Conservation (phyloP, 768 basidiomycete genomes). For the Leccinum fibrillosum region DNA sequence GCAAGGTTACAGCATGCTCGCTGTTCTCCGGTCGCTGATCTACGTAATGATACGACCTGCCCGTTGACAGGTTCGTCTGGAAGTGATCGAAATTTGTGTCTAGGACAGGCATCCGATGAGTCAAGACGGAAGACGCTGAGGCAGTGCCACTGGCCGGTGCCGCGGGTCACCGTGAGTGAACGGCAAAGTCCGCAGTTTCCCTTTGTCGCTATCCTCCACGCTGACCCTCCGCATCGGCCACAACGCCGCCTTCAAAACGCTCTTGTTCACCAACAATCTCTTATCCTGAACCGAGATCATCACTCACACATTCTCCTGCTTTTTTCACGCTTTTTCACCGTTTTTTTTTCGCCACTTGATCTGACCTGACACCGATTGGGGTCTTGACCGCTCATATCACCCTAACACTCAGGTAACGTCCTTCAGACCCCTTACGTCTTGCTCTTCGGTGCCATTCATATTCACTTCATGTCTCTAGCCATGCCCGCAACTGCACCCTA, state of each 20-base stretch:
- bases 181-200: conserved; percentile 29
- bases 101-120: conserved; percentile 1
- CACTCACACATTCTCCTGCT: not conserved
- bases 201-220: conserved; percentile 30
- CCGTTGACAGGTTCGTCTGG: conserved; percentile 51
- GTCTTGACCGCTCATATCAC: conserved; percentile 26
- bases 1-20: conserved; percentile 43
- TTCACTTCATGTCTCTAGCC: conserved; percentile 13
- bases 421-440: conserved; percentile 21
- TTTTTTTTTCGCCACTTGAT: conserved; percentile 24
- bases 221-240: conserved; percentile 15
- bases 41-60: conserved; percentile 66
- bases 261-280: conserved; percentile 1
- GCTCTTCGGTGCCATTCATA: conserved; percentile 15
- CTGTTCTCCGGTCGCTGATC: conserved; percentile 57
- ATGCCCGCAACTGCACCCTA: conserved; percentile 48
- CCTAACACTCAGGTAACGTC: conserved; percentile 35
- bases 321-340: conserved; percentile 20
- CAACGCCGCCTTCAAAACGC: conserved; percentile 6
- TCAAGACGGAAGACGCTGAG: not conserved
- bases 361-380: conserved; percentile 19
- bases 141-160: conserved; percentile 26
- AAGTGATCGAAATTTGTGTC: conserved; percentile 37
- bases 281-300: conserved; percentile 19
- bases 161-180: conserved; percentile 15